Evolutionary conservation across 208 protist species (phyloP).

Genomic region (Trypanosoma conorhini): DNA sequence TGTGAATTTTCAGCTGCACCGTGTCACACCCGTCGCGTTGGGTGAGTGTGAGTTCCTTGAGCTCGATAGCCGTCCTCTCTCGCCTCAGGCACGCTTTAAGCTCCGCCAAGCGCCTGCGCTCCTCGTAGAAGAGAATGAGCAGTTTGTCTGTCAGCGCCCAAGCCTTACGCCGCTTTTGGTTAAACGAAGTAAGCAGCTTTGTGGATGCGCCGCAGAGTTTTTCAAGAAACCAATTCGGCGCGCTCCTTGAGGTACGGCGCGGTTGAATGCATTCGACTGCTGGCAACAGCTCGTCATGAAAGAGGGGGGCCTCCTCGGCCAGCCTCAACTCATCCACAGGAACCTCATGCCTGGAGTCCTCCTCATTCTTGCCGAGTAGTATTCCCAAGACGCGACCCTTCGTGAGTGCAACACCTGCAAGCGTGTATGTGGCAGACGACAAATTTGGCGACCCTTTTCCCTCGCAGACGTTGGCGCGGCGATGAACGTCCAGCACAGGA

Average conservation of each 20-base stretch:
- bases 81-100: neutral
- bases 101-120: constrained; percentile 5
- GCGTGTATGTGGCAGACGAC: constrained; percentile 1
- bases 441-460: neutral
- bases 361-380: neutral
- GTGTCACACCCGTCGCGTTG: neutral
- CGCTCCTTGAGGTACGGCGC: constrained; percentile 35
- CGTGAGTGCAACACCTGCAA: constrained; percentile 10
- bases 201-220: constrained; percentile 36
- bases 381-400: constrained; percentile 3
- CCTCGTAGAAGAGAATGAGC: constrained; percentile 18
- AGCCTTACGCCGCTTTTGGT: constrained; percentile 16
- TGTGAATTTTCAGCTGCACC: constrained; percentile 2
- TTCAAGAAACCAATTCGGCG: constrained; percentile 35
- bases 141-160: constrained; percentile 13
- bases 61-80: neutral
- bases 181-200: constrained; percentile 28
- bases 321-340: constrained; percentile 29
- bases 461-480: constrained; percentile 15
- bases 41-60: neutral
- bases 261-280: constrained; percentile 39
- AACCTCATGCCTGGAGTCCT: constrained; percentile 3
- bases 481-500: constrained; percentile 41
- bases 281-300: constrained; percentile 37
- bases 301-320: constrained; percentile 23